Percentiles rank a stretch among this genome's conserved stretches.
These are phyloP conservation scores for Pyronema omphalodes DNA, from an alignment of 495 filamentous ascomycete genomes.

Conservation along the genomic window DNA sequence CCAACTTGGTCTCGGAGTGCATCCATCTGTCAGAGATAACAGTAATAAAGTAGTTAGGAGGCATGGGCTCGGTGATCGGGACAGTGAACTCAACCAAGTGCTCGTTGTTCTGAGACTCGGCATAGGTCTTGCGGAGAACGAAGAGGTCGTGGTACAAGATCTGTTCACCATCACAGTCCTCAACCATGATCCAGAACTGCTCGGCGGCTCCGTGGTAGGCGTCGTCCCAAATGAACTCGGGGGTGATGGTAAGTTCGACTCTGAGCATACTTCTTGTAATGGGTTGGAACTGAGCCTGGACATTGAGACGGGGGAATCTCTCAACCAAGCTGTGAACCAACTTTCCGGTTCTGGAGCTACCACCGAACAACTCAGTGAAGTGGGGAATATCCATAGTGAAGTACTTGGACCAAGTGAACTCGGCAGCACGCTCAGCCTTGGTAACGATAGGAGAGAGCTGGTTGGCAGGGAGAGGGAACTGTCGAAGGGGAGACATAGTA, in stretches of 20 bases:
- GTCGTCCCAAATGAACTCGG: constrained; percentile 94
- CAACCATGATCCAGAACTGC: constrained; percentile 90
- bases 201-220: constrained; percentile 70
- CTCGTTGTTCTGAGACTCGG: constrained; percentile 64
- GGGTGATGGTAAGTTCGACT: constrained; percentile 79
- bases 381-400: constrained; percentile 91
- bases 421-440: constrained; percentile 87
- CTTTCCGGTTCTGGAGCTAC: constrained; percentile 75
- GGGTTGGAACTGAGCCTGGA: constrained; percentile 83
- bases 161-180: constrained; percentile 94
- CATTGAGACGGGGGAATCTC: constrained; percentile 82
- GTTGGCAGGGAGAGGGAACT: constrained; percentile 62
- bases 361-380: constrained; percentile 89
- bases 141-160: constrained; percentile 94
- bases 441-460: constrained; percentile 50
- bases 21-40: constrained; percentile 92
- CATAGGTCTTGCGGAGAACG: constrained; percentile 71
- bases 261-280: constrained; percentile 93
- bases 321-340: constrained; percentile 67
- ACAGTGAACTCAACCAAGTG: constrained; percentile 97
- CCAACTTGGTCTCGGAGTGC: constrained; percentile 86
- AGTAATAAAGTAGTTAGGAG: constrained; percentile 94
- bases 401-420: constrained; percentile 83
- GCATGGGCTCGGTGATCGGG: constrained; percentile 91
- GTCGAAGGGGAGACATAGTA: constrained; percentile 86